These are phyloP conservation scores for Eucalyptus globulus DNA, from an alignment of 345 rosid genomes.

Conservation along the genomic window DNA sequence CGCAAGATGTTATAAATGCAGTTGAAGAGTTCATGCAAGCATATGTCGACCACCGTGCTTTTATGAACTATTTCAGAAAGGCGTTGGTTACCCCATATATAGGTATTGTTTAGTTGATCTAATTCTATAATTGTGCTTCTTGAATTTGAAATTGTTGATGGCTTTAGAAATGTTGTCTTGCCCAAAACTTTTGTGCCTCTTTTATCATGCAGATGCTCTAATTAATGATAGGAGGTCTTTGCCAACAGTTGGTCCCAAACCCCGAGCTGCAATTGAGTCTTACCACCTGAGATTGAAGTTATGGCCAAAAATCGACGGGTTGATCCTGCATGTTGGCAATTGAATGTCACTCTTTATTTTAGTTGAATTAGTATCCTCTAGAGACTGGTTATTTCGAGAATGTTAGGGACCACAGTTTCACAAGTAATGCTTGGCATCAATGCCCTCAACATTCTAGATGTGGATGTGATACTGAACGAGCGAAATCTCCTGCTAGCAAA, in stretches of 20 bases:
- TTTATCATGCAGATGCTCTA: constrained; percentile 13
- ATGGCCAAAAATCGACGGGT: constrained; percentile 33
- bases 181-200: background rate
- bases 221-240: constrained; percentile 19
- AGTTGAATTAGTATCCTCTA: constrained; percentile 18
- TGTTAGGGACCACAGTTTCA: constrained; percentile 16
- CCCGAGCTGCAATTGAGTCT: constrained; percentile 31
- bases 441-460: constrained; percentile 24
- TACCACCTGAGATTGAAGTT: constrained; percentile 23
- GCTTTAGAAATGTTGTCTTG: no score
- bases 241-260: constrained; percentile 17
- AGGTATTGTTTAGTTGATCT: no score
- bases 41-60: no score
- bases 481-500: constrained; percentile 30
- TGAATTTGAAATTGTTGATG: no score
- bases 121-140: no score
- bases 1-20: background rate
- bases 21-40: no score
- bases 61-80: no score
- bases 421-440: constrained; percentile 9
- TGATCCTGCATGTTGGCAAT: constrained; percentile 20
- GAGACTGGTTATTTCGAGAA: constrained; percentile 22
- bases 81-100: no score
- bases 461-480: constrained; percentile 26
- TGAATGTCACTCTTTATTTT: constrained; percentile 26